Evolutionary conservation across 176 grass and related monocot species (phyloP).

Genomic region (Ananas comosus): DNA sequence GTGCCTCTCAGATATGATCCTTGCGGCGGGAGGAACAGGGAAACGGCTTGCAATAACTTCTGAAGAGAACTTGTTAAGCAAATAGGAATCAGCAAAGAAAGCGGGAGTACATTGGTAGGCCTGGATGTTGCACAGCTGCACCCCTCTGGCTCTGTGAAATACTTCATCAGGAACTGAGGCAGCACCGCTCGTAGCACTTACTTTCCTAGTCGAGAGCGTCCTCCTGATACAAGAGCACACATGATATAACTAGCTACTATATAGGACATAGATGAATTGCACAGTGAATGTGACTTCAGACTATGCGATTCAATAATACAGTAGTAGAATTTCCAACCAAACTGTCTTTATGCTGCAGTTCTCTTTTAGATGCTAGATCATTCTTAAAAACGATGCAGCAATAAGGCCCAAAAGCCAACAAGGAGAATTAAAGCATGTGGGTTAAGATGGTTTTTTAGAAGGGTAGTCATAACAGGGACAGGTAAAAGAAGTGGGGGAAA

Average conservation of each 20-base stretch:
- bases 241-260: background rate
- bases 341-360: too few species aligned
- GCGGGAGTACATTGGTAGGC: constrained; percentile 91
- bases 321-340: too few species aligned
- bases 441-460: too few species aligned
- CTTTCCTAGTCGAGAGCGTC: constrained; percentile 48
- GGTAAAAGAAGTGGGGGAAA: too few species aligned
- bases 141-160: constrained; percentile 69
- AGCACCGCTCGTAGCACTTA: constrained; percentile 58
- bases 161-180: constrained; percentile 82
- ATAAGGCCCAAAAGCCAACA: too few species aligned
- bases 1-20: constrained; percentile 73
- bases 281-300: too few species aligned
- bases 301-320: too few species aligned
- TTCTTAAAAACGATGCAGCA: too few species aligned
- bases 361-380: too few species aligned
- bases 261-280: too few species aligned
- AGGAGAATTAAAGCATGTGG: too few species aligned
- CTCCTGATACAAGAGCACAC: constrained; percentile 44
- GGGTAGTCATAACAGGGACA: too few species aligned
- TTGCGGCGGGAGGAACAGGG: constrained; percentile 50
- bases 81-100: constrained; percentile 86
- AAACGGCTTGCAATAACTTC: constrained; percentile 55
- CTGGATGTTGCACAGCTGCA: constrained; percentile 79
- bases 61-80: constrained; percentile 75